phyloP scores from a whole-genome alignment of 148 eudicot genomes.

The Dysphania ambrosioides region DNA sequence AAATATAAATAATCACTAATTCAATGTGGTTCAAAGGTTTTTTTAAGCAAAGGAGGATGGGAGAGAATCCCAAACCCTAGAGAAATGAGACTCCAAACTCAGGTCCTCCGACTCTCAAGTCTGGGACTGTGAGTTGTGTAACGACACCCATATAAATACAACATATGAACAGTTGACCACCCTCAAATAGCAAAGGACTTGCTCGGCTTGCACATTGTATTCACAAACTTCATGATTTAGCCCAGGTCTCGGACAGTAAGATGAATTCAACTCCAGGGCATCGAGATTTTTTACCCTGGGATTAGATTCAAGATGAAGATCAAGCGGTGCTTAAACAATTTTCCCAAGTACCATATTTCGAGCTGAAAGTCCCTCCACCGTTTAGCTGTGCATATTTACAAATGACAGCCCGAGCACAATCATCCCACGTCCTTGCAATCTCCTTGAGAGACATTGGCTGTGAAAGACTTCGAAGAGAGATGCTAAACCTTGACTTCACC shows the following conservation, averaged over 20 bases:
- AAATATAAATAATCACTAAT: background rate
- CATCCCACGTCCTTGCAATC: conserved; percentile 89
- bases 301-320: conserved; percentile 8
- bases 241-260: background rate
- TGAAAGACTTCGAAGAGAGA: conserved; percentile 69
- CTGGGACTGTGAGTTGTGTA: background rate
- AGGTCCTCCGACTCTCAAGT: background rate
- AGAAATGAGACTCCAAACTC: background rate
- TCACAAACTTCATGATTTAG: background rate
- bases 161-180: conserved; percentile 2
- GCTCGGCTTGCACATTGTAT: background rate
- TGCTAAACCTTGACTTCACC: conserved; percentile 79
- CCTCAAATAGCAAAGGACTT: background rate
- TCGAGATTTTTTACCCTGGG: background rate
- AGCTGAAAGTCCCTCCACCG: conserved; percentile 94
- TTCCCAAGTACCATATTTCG: conserved; percentile 92
- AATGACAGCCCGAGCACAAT: conserved; percentile 75
- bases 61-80: background rate
- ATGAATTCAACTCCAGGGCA: background rate
- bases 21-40: background rate
- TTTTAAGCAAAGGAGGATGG: background rate
- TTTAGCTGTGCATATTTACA: conserved; percentile 69
- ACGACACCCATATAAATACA: background rate
- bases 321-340: conserved; percentile 63
- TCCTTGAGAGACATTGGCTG: conserved; percentile 84